A percentile compares a stretch with the other conserved stretches of the same genome.
phyloP scores from a whole-genome alignment of 768 basidiomycete genomes.

The Calvatia gigantea region DNA sequence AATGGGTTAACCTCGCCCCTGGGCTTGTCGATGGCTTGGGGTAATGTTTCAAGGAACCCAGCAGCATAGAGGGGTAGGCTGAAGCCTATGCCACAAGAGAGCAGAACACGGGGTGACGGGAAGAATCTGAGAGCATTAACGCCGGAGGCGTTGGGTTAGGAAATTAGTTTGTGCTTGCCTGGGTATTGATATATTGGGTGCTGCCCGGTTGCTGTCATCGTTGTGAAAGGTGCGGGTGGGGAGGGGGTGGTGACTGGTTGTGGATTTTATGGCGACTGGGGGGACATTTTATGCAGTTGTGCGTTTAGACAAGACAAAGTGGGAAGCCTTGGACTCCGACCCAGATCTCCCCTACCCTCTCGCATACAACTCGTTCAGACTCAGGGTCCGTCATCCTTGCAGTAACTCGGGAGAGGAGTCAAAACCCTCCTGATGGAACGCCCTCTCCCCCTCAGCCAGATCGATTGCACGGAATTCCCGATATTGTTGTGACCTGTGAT shows the following conservation, averaged over 20 bases:
- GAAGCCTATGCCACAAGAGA: slow-evolving; percentile 70
- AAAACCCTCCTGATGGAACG: too few relatives aligned
- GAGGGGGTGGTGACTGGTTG: slow-evolving; percentile 48
- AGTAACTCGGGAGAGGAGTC: background rate
- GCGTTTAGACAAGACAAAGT: slow-evolving; percentile 41
- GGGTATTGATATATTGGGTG: slow-evolving; percentile 21
- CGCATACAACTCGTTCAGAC: background rate
- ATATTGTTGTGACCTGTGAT: background rate
- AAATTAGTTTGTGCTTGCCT: slow-evolving; percentile 27
- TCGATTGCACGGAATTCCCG: background rate
- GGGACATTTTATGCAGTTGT: slow-evolving; percentile 65
- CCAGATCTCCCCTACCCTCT: background rate
- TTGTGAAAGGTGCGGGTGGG: slow-evolving; percentile 18
- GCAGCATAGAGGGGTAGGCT: slow-evolving; percentile 63
- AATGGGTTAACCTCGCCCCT: slow-evolving; percentile 43
- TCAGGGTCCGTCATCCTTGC: background rate
- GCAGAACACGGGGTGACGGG: slow-evolving; percentile 67
- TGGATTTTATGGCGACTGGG: slow-evolving; percentile 47
- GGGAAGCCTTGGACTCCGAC: background rate
- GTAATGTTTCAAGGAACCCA: slow-evolving; percentile 28
- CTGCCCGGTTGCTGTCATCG: background rate
- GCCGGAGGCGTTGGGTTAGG: slow-evolving; percentile 45
- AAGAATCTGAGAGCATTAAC: slow-evolving; percentile 49
- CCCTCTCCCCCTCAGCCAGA: background rate
- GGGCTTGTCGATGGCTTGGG: slow-evolving; percentile 9